These are phyloP conservation scores for Liquidambar formosana DNA, from an alignment of 164 flowering plant genomes.

Conservation along the genomic window DNA sequence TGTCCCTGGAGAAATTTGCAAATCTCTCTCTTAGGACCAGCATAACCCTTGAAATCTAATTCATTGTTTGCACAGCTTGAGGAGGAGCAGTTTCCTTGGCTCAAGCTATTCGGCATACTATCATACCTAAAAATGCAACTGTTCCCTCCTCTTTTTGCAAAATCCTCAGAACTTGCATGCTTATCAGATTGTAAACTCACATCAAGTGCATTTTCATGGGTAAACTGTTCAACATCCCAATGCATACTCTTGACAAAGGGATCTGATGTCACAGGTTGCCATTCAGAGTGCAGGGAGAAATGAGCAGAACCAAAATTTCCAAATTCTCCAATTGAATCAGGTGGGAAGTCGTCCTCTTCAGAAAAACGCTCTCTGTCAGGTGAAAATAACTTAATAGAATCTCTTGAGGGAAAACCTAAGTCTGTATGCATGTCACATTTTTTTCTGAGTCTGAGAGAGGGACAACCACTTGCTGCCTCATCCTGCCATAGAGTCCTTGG, in stretches of 20 bases:
- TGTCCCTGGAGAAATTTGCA: conserved; percentile 9
- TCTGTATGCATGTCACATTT: conserved; percentile 18
- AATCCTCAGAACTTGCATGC: conserved; percentile 16
- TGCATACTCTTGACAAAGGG: conserved; percentile 14
- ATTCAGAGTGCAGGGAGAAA: conserved; percentile 22
- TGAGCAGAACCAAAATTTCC: conserved; percentile 13
- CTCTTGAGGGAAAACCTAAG: conserved; percentile 20
- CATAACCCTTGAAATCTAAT: conserved; percentile 16
- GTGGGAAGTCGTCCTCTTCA: conserved; percentile 22
- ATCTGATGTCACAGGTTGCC: conserved; percentile 21
- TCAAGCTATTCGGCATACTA: conserved; percentile 18
- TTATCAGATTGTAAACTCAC: conserved; percentile 14
- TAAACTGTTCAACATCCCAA: conserved; percentile 20
- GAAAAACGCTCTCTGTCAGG: conserved; percentile 14
- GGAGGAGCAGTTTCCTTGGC: conserved; percentile 20
- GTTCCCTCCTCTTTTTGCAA: conserved; percentile 22
- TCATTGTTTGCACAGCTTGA: conserved; percentile 18
- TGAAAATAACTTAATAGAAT: conserved; percentile 18
- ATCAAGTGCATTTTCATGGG: conserved; percentile 19
- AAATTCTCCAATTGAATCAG: conserved; percentile 16
- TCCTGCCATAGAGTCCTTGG: conserved; percentile 17
- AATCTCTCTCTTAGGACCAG: conserved; percentile 17
- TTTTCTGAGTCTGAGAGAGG: conserved; percentile 10
- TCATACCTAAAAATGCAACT: conserved; percentile 21
- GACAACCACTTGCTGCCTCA: conserved; percentile 19